Conservation (phyloP, 129 eudicot species). For the Artemisia annua region DNA sequence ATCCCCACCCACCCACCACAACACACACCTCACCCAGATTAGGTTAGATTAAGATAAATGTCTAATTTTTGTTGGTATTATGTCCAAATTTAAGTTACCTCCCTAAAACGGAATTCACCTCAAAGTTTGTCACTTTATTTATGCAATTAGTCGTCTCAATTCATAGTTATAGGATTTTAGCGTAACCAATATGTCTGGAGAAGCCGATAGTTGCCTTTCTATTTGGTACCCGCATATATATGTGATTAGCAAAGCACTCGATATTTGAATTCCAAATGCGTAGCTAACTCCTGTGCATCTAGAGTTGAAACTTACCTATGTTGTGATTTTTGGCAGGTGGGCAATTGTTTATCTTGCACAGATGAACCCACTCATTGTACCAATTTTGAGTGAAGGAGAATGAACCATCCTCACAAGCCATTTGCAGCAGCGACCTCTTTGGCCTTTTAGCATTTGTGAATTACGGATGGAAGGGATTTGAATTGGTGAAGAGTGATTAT, state of each 20-base stretch:
- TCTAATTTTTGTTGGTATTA: too few relatives aligned
- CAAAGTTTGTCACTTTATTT: too few relatives aligned
- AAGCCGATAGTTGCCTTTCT: not conserved
- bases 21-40: too few relatives aligned
- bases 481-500: slow-evolving; percentile 29
- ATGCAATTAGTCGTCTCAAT: too few relatives aligned
- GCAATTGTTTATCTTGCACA: slow-evolving; percentile 1
- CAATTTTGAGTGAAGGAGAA: not conserved
- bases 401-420: slow-evolving; percentile 11
- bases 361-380: not conserved
- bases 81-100: too few relatives aligned
- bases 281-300: not conserved
- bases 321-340: slow-evolving; percentile 23
- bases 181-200: not conserved
- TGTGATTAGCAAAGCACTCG: not conserved
- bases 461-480: slow-evolving; percentile 23
- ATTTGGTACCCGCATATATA: not conserved
- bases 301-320: slow-evolving; percentile 13
- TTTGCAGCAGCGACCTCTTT: slow-evolving; percentile 14
- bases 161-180: not conserved
- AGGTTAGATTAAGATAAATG: too few relatives aligned
- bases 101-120: too few relatives aligned
- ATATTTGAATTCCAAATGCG: not conserved
- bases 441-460: slow-evolving; percentile 34
- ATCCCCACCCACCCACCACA: too few relatives aligned